A percentile compares a stretch with the other conserved stretches of the same genome.
phyloP scores from a whole-genome alignment of 2,329 filamentous ascomycete species.

The Cucurbitaria berberidis region DNA sequence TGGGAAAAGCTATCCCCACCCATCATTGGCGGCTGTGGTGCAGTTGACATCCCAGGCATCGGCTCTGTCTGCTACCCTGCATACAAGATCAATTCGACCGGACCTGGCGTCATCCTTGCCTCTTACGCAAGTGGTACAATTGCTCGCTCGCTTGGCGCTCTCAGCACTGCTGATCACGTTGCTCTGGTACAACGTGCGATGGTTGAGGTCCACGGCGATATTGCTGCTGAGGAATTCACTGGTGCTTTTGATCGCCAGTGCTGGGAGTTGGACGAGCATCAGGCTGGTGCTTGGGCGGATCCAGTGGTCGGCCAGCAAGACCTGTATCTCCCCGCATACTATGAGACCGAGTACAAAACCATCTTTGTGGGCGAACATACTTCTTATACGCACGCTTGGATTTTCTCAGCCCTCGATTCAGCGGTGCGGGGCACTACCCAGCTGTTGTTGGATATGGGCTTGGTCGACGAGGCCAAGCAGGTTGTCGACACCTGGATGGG shows the following conservation, averaged over 20 bases:
- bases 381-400: conserved; percentile 74
- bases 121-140: conserved; percentile 61
- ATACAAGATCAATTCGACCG: conserved; percentile 69
- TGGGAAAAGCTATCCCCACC: conserved; percentile 61
- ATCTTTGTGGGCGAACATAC: conserved; percentile 73
- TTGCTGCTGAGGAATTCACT: conserved; percentile 67
- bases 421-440: conserved; percentile 70
- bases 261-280: conserved; percentile 68
- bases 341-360: conserved; percentile 71
- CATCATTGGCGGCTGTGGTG: conserved; percentile 70
- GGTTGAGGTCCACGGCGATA: conserved; percentile 68
- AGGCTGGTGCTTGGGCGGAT: conserved; percentile 67
- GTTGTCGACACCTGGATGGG: conserved; percentile 72
- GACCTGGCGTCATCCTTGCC: conserved; percentile 67
- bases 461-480: conserved; percentile 73
- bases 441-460: conserved; percentile 66
- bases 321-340: conserved; percentile 74
- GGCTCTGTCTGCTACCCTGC: conserved; percentile 70
- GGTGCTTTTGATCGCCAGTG: conserved; percentile 69
- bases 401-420: conserved; percentile 70
- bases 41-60: conserved; percentile 66
- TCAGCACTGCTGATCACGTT: conserved; percentile 66
- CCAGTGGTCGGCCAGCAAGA: conserved; percentile 70
- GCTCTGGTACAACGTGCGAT: conserved; percentile 69
- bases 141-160: conserved; percentile 55